phyloP scores from a whole-genome alignment of 2,329 filamentous ascomycete genomes.

The Neofusicoccum parvum region DNA sequence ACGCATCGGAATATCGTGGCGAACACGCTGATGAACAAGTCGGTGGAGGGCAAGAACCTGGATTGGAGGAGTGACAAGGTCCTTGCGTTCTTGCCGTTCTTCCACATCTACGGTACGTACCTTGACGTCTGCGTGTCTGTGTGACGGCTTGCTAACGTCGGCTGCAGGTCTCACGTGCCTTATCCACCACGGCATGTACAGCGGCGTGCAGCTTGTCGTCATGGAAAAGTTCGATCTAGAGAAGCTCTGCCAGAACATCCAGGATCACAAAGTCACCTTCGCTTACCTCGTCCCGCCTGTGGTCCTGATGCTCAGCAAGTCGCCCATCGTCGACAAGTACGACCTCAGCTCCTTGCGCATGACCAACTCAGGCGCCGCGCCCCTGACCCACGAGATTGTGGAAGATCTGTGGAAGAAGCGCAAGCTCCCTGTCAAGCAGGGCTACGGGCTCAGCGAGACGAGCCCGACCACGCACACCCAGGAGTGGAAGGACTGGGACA shows the following conservation, averaged over 20 bases:
- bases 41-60: conserved; percentile 50
- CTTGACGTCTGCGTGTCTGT: too few species aligned
- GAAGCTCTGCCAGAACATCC: conserved; percentile 74
- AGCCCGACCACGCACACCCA: conserved; percentile 77
- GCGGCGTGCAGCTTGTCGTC: conserved; percentile 67
- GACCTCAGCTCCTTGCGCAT: conserved; percentile 77
- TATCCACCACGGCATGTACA: conserved; percentile 68
- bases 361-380: conserved; percentile 86
- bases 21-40: conserved; percentile 58
- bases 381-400: conserved; percentile 78
- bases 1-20: conserved; percentile 80
- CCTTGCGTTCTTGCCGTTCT: conserved; percentile 82
- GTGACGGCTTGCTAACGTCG: conserved; percentile 20
- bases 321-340: conserved; percentile 76
- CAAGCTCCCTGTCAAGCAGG: conserved; percentile 83
- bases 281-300: conserved; percentile 84
- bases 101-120: conserved; percentile 78
- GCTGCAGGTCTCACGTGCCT: conserved; percentile 67
- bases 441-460: conserved; percentile 88
- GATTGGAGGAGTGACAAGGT: conserved; percentile 69
- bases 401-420: conserved; percentile 74
- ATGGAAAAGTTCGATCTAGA: conserved; percentile 82
- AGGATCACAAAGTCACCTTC: conserved; percentile 75
- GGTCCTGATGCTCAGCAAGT: conserved; percentile 76
- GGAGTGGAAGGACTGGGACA: conserved; percentile 74